phyloP scores from a whole-genome alignment of 163 green algal species.

The Scenedesmus sp. region DNA sequence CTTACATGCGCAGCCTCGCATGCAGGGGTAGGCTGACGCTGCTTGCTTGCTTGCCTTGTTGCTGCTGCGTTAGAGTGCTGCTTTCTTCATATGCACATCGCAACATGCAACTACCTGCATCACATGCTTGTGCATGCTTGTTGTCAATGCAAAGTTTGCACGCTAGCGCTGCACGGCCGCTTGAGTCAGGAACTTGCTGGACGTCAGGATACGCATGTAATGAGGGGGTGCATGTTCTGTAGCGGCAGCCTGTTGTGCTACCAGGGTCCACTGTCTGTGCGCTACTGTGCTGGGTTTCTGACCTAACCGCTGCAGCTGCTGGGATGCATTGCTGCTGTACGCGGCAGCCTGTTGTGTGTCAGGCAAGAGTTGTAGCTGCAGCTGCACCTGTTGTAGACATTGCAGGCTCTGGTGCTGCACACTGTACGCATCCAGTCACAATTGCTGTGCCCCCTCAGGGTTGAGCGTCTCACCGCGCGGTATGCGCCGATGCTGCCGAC shows the following conservation, averaged over 20 bases:
- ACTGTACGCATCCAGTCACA: not conserved
- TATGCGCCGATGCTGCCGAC: constrained; percentile 50
- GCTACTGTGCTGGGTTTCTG: not conserved
- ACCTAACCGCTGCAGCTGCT: not conserved
- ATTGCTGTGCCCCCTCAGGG: no score
- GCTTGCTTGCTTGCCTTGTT: no score
- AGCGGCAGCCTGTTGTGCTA: no score
- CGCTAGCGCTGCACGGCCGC: no score
- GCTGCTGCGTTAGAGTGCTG: no score
- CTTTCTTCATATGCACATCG: no score
- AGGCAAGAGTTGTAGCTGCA: not conserved
- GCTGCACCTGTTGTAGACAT: not conserved
- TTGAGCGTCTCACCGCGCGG: constrained; percentile 54
- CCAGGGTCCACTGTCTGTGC: not conserved
- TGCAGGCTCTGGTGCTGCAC: no score
- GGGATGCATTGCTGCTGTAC: not conserved
- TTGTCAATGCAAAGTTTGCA: no score
- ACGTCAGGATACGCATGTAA: not conserved
- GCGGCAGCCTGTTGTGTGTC: no score
- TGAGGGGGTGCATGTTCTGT: not conserved
- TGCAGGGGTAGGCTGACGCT: no score
- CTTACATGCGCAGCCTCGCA: no score
- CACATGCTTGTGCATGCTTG: not conserved
- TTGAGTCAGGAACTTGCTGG: not conserved
- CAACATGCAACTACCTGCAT: not conserved